Evolutionary conservation across 75 land plant species (phyloP), one percentile per base, ranked within the genome.

Genomic region (Cunninghamia lanceolata): DNA sequence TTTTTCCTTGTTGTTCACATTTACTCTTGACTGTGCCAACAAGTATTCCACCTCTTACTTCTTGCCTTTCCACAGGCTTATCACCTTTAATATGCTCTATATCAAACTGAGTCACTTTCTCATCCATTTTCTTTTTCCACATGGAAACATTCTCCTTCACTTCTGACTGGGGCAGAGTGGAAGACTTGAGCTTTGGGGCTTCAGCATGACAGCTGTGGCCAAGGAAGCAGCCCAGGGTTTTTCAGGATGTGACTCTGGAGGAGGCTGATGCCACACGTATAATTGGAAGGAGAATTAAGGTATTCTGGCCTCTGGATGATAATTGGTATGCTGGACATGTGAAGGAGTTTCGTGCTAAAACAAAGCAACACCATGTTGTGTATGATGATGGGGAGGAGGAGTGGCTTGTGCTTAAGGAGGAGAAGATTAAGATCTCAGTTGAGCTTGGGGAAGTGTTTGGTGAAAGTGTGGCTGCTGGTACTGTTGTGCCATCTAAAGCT

Each of bases 371-470:
- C 84, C 84, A 85, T 84, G 85, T 91, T 47, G 53, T 87, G 39
- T 91, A 91, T 75, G 89, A 91, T 63, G 92, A 91, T 63, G 45
- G 54, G 5, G 91, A 91, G 14, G 89, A 90, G 85, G 92, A 91
- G 59, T 87, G 92, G 92, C 84, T 91, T 21, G 63, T 82, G 28
- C 83, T 91, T 47, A 85, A 84, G 34, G 76, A 87, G 32, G 92
- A 91, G 88, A 84, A 40, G 68, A 87, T 91, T 82, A 90, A 83
- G 86, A 85, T 91, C 32, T 21, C 4, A 40, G 66, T 52, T 47
- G 40, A 32, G 7, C 21, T 4, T 7, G 68, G 84, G 16, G 35
- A 52, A 36, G 38, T 15, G 19, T 83, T 36, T 35, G 84, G 84
- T 36, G 39, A 83, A 32, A 47, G 34, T 8, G 6, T 40, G 32